Conservation (phyloP, 169 alveolate species). For the Plasmodium inui region DNA sequence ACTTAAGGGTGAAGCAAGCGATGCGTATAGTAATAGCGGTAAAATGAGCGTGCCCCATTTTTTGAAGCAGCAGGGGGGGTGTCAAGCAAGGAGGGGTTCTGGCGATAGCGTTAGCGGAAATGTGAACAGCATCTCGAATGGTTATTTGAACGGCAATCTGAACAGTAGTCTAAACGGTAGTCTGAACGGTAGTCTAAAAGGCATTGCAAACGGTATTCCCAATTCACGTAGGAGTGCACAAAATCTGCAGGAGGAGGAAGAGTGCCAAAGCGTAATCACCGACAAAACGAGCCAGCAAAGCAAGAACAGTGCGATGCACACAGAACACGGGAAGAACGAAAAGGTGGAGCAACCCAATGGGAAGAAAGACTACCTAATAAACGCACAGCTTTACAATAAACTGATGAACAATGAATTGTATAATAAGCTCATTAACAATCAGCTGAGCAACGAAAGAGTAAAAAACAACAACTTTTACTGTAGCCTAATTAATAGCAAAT, state of each 20-base stretch:
- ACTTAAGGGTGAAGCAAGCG: not conserved
- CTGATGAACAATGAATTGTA: slow-evolving; percentile 8
- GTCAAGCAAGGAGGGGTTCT: not conserved
- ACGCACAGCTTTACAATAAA: not conserved
- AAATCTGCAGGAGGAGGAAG: not conserved
- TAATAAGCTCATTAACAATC: slow-evolving; percentile 19
- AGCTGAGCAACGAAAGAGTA: not conserved
- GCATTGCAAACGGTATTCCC: not conserved
- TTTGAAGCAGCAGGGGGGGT: not conserved
- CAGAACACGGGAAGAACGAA: not conserved
- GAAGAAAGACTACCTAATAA: slow-evolving; percentile 8
- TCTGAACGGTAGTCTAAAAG: no score
- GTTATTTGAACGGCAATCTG: not conserved
- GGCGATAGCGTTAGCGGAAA: not conserved
- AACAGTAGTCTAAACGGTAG: not conserved
- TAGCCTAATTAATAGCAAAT: slow-evolving; percentile 23
- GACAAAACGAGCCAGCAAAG: not conserved
- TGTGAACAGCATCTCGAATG: not conserved
- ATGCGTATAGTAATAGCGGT: not conserved
- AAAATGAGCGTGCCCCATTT: not conserved
- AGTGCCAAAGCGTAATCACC: not conserved
- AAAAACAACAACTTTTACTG: not conserved
- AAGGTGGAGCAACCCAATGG: not conserved
- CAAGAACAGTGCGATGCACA: not conserved
- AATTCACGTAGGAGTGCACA: not conserved